Percentiles rank a stretch among this genome's conserved stretches.
Conservation (phyloP, 768 basidiomycete species). For the Zangia roseola region DNA sequence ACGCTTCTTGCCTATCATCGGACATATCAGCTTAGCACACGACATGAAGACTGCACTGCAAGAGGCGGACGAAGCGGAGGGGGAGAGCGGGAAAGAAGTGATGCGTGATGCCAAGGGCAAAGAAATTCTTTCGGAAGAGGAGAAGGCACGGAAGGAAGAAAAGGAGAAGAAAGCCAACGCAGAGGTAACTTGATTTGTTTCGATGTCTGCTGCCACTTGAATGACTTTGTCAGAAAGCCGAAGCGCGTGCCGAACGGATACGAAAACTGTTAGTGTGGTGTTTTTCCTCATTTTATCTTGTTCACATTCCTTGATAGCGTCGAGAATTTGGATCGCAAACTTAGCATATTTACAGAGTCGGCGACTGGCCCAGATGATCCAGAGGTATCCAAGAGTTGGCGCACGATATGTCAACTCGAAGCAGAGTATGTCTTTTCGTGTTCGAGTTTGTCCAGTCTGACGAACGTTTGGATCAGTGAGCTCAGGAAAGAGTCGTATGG, state of each 20-base stretch:
- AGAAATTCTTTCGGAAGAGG: constrained; percentile 62
- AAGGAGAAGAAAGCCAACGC: constrained; percentile 62
- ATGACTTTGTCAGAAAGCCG: constrained; percentile 60
- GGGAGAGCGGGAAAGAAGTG: constrained; percentile 38
- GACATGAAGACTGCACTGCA: constrained; percentile 94
- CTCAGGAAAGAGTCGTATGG: constrained; percentile 86
- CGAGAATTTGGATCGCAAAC: constrained; percentile 75
- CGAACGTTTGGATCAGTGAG: constrained; percentile 46
- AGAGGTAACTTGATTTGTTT: constrained; percentile 48
- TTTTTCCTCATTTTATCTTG: neutral
- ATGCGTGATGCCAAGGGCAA: constrained; percentile 52
- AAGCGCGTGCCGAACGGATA: constrained; percentile 73
- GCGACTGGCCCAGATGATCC: constrained; percentile 66
- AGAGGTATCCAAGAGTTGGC: constrained; percentile 71
- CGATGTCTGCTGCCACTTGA: neutral
- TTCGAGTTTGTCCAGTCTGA: neutral
- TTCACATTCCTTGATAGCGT: constrained; percentile 33
- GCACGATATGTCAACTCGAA: constrained; percentile 75
- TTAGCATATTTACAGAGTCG: constrained; percentile 85
- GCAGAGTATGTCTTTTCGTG: constrained; percentile 60
- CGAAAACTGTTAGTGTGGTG: constrained; percentile 48
- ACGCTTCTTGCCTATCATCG: constrained; percentile 82
- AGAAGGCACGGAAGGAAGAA: constrained; percentile 72
- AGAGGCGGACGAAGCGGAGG: constrained; percentile 75
- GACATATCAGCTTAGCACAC: constrained; percentile 79